Conservation (phyloP, 163 green algal species). For the Scenedesmus sp. region DNA sequence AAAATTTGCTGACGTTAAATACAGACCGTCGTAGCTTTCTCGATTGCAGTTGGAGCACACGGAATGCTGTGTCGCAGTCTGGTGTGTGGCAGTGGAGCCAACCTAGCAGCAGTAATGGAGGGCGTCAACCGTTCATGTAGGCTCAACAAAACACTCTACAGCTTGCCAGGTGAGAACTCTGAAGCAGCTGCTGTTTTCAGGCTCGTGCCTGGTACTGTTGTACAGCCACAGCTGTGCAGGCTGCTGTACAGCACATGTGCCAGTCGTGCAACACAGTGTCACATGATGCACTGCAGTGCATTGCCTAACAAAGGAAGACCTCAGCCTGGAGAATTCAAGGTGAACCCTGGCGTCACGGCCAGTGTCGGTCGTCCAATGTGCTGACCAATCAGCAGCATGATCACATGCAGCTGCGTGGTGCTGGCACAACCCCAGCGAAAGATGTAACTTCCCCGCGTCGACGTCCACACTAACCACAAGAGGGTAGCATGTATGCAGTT, state of each 20-base stretch:
- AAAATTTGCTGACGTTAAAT: too few relatives aligned
- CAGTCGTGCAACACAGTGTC: neutral
- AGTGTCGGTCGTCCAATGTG: neutral
- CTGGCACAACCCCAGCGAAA: neutral
- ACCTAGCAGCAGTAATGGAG: neutral
- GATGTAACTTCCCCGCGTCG: too few relatives aligned
- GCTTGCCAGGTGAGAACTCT: neutral
- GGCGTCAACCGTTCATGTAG: neutral
- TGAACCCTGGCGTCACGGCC: neutral
- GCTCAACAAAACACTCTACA: slow-evolving; percentile 43
- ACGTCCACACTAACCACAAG: too few relatives aligned
- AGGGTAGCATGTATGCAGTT: neutral
- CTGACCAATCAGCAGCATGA: neutral
- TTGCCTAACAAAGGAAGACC: slow-evolving; percentile 37
- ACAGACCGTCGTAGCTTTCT: neutral
- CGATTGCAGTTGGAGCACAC: neutral
- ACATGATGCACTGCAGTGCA: slow-evolving; percentile 25
- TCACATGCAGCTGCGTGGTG: neutral
- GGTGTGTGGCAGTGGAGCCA: neutral
- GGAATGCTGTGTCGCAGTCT: neutral
- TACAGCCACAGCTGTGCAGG: neutral
- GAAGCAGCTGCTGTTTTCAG: neutral
- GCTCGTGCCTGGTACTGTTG: neutral
- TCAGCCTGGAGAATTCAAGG: slow-evolving; percentile 14
- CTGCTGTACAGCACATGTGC: neutral